Evolutionary conservation across 2,329 filamentous ascomycete genomes (phyloP).

Genomic region (Pyricularia grisea): DNA sequence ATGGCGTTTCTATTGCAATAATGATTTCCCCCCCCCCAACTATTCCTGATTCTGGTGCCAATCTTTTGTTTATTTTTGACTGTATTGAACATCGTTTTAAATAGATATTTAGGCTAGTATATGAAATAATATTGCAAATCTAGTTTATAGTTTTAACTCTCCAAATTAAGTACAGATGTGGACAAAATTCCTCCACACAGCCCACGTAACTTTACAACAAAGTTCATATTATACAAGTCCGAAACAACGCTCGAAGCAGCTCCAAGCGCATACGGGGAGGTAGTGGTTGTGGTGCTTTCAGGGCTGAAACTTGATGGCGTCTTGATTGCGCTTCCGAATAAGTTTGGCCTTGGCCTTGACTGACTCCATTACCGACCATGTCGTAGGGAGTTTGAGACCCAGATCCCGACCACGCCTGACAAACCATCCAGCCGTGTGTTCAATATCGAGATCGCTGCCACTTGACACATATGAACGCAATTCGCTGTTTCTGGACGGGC

Average conservation of each 20-base stretch:
- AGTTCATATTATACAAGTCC: neutral
- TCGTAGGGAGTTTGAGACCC: constrained; percentile 62
- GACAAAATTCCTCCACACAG: neutral
- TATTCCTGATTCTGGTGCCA: no score
- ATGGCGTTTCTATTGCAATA: neutral
- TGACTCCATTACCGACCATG: constrained; percentile 62
- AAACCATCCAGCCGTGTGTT: constrained; percentile 86
- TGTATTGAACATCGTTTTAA: neutral
- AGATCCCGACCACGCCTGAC: constrained; percentile 61
- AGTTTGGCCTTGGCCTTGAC: constrained; percentile 57
- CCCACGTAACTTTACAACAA: neutral
- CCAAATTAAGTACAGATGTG: neutral
- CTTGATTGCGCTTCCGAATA: neutral
- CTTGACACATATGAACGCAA: constrained; percentile 59
- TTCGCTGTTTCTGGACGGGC: constrained; percentile 35
- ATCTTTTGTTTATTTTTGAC: neutral
- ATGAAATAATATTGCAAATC: neutral
- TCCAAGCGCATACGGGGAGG: neutral
- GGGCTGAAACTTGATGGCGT: neutral
- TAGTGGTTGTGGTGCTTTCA: neutral
- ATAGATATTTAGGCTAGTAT: neutral
- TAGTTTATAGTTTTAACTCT: neutral
- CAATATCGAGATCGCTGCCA: constrained; percentile 62
- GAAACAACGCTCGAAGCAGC: neutral
- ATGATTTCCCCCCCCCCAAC: no score